Evolutionary conservation across 352 stramenopile species (phyloP).

Genomic region (Bremia lactucae): DNA sequence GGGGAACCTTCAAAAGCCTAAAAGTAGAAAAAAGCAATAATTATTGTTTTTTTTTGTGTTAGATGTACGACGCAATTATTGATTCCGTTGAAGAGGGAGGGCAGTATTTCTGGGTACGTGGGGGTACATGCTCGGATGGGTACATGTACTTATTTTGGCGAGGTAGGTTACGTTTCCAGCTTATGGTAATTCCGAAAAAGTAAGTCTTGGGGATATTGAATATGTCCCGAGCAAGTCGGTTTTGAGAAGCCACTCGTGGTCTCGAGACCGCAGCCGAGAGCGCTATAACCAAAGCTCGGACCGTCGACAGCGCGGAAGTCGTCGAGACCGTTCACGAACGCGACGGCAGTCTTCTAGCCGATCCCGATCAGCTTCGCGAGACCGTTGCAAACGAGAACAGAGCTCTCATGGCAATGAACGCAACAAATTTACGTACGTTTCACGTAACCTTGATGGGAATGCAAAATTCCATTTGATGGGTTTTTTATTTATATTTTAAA

Average conservation of each 20-base stretch:
- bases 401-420: slow-evolving; percentile 16
- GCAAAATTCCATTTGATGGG: no score
- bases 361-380: slow-evolving; percentile 23
- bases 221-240: slow-evolving; percentile 41
- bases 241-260: no score
- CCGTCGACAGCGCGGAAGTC: slow-evolving; percentile 13
- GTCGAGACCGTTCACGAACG: slow-evolving; percentile 33
- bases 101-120: slow-evolving; percentile 61
- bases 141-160: background rate
- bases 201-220: slow-evolving; percentile 92
- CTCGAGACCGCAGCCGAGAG: slow-evolving; percentile 21
- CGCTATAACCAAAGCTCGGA: background rate
- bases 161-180: slow-evolving; percentile 89
- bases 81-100: slow-evolving; percentile 86
- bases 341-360: slow-evolving; percentile 28
- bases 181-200: slow-evolving; percentile 94
- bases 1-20: no score
- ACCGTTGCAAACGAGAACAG: slow-evolving; percentile 23
- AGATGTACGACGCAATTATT: slow-evolving; percentile 95
- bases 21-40: background rate
- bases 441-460: no score
- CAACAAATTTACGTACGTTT: slow-evolving; percentile 17
- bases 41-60: background rate
- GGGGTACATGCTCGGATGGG: no score
- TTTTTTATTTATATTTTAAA: no score